Conservation (phyloP, 2,329 filamentous ascomycete species). For the Nigrospora osmanthi region DNA sequence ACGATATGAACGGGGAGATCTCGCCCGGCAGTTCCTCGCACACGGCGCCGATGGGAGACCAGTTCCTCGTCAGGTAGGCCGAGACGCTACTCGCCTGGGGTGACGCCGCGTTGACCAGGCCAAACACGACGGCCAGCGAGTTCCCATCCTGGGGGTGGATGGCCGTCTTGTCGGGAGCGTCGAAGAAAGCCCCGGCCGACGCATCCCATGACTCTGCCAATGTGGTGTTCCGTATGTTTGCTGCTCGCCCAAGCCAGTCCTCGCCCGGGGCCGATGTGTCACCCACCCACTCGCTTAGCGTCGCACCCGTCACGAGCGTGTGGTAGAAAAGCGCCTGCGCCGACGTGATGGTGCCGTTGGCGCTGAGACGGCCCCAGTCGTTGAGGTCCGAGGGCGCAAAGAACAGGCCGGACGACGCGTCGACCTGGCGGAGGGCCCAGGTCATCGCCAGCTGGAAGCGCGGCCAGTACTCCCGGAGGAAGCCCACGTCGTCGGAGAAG, state of each 20-base stretch:
- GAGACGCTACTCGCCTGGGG: conserved; percentile 31
- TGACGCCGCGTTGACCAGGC: conserved; percentile 27
- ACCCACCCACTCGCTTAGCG: conserved; percentile 38
- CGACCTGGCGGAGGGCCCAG: conserved; percentile 12
- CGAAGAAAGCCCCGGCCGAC: conserved; percentile 38
- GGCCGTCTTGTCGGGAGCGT: conserved; percentile 26
- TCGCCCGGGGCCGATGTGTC: conserved; percentile 28
- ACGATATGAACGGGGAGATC: conserved; percentile 49
- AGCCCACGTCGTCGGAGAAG: conserved; percentile 42
- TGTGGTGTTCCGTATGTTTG: conserved; percentile 33
- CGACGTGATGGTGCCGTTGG: conserved; percentile 13
- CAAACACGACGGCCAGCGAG: conserved; percentile 43
- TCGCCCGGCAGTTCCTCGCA: conserved; percentile 49
- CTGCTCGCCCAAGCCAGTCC: conserved; percentile 31
- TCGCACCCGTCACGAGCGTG: conserved; percentile 43
- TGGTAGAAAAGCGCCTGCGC: conserved; percentile 34
- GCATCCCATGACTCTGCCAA: conserved; percentile 40
- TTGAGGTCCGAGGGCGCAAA: conserved; percentile 10
- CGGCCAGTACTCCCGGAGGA: conserved; percentile 37
- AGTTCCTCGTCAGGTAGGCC: conserved; percentile 37
- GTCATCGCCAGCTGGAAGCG: conserved; percentile 38
- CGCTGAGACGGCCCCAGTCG: conserved; percentile 19
- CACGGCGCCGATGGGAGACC: conserved; percentile 46
- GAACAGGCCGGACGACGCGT: conserved; percentile 13
- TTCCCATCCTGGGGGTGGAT: conserved; percentile 56